Evolutionary conservation across 2,329 filamentous ascomycete species (phyloP), one percentile per base, ranked within the genome.

Genomic region (Fusarium odoratissimum): DNA sequence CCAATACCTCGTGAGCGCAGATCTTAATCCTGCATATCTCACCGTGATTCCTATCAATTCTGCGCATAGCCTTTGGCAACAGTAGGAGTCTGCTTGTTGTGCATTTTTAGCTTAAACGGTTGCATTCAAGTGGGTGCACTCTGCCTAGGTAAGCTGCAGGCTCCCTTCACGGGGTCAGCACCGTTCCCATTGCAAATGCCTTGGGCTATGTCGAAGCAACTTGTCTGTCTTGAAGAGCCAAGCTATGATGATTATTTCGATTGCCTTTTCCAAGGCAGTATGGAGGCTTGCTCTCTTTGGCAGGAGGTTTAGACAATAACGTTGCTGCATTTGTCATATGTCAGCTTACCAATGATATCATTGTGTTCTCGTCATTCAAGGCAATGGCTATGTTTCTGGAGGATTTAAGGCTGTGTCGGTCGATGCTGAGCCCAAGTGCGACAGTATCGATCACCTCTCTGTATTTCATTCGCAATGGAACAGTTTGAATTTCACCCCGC

Each of bases 401-500:
- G 40, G 44, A 49, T 55, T 58, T 51, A 58, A 73, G 61, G 67
- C 66, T 51, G 57, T 41, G 58, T 10, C 44, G 13, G 14, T 37
- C 9, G 13, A 30, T 19, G 30, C 40, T 60, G 30, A 55, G 40
- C 49, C 14, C n/a, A 46, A 56, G 60, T 59, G 40, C 17, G 14
- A 60, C 65, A 35, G 6, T 38, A 49, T 8, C 28, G 16, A 42
- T 8, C 31, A 38, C 21, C n/a, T 30, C 16, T 33, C 31, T 17
- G n/a, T 35, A 40, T 13, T 48, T 35, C 19, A 45, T 35, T 38
- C 28, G 33, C n/a, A 19, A 76, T 78, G 76, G 76, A 80, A 45
- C 74, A 77, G 51, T 75, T 79, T 60, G 77, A 77, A 59, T 77
- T 78, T 54, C 78, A 78, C 55, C 49, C 72, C 63, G 72, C 76